Conservation (phyloP, 768 basidiomycete species). For the Jaapia argillacea region DNA sequence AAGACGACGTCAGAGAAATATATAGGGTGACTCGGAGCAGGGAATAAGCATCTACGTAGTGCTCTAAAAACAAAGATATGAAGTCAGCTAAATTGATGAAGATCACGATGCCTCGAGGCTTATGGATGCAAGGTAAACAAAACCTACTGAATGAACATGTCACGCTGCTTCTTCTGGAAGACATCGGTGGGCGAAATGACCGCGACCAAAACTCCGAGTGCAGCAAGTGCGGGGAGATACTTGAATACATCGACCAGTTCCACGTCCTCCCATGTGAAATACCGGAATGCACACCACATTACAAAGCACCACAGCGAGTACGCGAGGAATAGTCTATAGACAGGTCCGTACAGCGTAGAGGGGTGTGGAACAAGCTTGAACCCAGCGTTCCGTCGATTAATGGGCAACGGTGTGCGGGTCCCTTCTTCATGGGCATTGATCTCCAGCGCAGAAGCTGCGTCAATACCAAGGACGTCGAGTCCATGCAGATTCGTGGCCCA, state of each 20-base stretch:
- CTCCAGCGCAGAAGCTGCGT: conserved; percentile 64
- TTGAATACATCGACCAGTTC: conserved; percentile 64
- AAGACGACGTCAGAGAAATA: conserved; percentile 90
- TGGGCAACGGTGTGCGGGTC: conserved; percentile 14
- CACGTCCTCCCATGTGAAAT: conserved; percentile 45
- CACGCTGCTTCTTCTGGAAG: conserved; percentile 60
- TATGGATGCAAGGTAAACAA: conserved; percentile 2
- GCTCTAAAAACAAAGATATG: conserved; percentile 33
- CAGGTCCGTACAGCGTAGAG: conserved; percentile 39
- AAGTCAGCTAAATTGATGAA: conserved; percentile 1
- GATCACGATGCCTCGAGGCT: conserved; percentile 3
- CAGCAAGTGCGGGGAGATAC: conserved; percentile 63
- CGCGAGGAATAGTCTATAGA: conserved; percentile 57
- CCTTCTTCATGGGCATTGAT: conserved; percentile 20
- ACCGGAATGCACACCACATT: conserved; percentile 64
- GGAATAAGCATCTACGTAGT: conserved; percentile 63
- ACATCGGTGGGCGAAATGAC: conserved; percentile 62
- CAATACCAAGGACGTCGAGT: conserved; percentile 62
- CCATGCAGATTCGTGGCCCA: conserved; percentile 95
- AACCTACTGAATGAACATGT: conserved; percentile 70
- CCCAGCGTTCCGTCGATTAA: conserved; percentile 12
- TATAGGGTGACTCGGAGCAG: conserved; percentile 48
- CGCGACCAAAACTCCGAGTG: conserved; percentile 42
- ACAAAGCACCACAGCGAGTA: conserved; percentile 53
- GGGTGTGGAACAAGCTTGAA: conserved; percentile 28